Evolutionary conservation across 495 filamentous ascomycete genomes (phyloP).

Genomic region (Xylaria sp.): DNA sequence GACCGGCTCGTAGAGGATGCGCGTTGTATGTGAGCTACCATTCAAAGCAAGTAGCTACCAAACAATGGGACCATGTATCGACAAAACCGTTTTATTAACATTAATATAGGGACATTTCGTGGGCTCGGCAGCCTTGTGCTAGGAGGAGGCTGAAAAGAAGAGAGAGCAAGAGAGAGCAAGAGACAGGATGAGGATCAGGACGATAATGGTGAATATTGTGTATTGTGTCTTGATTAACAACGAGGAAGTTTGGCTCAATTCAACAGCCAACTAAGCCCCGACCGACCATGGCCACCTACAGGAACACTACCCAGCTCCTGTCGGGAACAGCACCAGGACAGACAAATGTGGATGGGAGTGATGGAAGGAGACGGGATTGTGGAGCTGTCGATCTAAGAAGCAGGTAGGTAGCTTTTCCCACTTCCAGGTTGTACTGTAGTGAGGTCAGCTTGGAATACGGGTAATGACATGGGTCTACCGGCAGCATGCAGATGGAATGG

Average conservation of each 20-base stretch:
- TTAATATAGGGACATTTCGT: conserved; percentile 4
- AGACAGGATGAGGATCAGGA: neutral
- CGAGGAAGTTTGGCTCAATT: conserved; percentile 17
- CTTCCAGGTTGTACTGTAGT: too few relatives aligned
- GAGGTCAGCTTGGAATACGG: conserved; percentile 27
- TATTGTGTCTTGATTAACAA: conserved; percentile 13
- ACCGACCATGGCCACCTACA: conserved; percentile 23
- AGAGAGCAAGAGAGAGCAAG: neutral
- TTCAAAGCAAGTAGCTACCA: neutral
- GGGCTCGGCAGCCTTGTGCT: neutral
- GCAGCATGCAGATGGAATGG: conserved; percentile 21
- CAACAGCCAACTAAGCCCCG: conserved; percentile 18
- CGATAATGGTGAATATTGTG: conserved; percentile 6
- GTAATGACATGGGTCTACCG: conserved; percentile 25
- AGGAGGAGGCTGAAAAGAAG: conserved; percentile 6
- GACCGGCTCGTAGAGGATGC: neutral
- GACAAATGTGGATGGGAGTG: conserved; percentile 16
- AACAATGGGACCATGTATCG: conserved; percentile 4
- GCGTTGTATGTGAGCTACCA: neutral
- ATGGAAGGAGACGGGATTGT: conserved; percentile 25
- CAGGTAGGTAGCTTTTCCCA: too few relatives aligned
- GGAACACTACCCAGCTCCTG: conserved; percentile 15
- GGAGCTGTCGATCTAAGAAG: conserved; percentile 26
- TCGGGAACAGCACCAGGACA: conserved; percentile 12
- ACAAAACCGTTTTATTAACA: conserved; percentile 15